Conservation (phyloP, 371 early-diverging fungal species). For the Aphelidium insulamus region DNA sequence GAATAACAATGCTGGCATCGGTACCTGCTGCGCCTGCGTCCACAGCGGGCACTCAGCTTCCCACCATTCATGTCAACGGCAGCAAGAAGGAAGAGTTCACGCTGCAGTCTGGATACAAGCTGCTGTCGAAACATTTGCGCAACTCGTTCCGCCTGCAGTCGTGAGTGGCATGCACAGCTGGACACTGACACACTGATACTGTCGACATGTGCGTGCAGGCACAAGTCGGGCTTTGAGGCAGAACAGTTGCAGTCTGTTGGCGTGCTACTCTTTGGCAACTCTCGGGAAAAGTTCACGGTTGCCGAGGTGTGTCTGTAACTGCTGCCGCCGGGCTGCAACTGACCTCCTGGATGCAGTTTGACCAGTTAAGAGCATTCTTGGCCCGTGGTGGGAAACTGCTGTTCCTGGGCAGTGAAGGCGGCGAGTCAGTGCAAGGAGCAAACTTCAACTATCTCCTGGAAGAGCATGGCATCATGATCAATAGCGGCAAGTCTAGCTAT, state of each 20-base stretch:
- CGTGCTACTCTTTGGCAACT: constrained; percentile 23
- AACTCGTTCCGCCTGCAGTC: too few species aligned
- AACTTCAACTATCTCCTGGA: constrained; percentile 34
- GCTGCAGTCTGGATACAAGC: constrained; percentile 12
- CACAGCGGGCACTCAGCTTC: too few species aligned
- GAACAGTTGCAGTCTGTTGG: too few species aligned
- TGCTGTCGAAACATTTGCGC: too few species aligned
- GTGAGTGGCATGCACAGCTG: too few species aligned
- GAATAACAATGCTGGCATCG: too few species aligned
- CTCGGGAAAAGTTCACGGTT: constrained; percentile 23
- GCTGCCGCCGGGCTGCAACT: background rate
- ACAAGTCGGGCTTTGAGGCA: too few species aligned
- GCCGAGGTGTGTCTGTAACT: constrained; percentile 13
- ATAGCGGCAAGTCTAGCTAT: constrained; percentile 17
- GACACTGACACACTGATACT: too few species aligned
- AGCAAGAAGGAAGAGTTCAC: constrained; percentile 25
- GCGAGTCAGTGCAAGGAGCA: constrained; percentile 18
- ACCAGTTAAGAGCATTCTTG: constrained; percentile 18
- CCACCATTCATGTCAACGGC: too few species aligned
- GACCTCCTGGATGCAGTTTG: constrained; percentile 10
- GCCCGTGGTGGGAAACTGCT: constrained; percentile 27
- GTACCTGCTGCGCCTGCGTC: too few species aligned
- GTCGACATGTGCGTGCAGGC: too few species aligned
- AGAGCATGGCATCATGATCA: constrained; percentile 26
- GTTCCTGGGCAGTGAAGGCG: constrained; percentile 24